Percentiles rank a stretch among this genome's conserved stretches.
phyloP scores from a whole-genome alignment of 768 basidiomycete genomes.

The Cyclocybe aegerita region DNA sequence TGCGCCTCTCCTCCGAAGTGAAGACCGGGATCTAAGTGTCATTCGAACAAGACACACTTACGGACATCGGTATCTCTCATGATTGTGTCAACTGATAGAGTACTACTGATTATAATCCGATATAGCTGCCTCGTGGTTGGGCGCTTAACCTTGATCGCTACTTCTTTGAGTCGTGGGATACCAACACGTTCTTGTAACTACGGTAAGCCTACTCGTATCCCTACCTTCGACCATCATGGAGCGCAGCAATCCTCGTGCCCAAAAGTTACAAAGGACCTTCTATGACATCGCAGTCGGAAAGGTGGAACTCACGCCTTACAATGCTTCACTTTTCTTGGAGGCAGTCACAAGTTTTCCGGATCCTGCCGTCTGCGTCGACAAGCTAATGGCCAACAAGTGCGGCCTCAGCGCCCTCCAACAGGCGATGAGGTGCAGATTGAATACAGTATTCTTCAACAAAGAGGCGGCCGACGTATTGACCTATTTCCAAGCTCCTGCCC shows the following conservation, averaged over 20 bases:
- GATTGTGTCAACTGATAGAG: too few species aligned
- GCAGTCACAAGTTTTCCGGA: slow-evolving; percentile 20
- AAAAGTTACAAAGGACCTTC: not conserved
- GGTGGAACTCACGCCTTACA: not conserved
- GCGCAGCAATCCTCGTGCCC: not conserved
- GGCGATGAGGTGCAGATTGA: slow-evolving; percentile 40
- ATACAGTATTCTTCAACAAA: slow-evolving; percentile 40
- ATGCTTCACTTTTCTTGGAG: not conserved
- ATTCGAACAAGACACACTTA: too few species aligned
- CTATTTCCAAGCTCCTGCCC: slow-evolving; percentile 35
- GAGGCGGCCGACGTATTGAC: slow-evolving; percentile 32
- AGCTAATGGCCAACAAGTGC: slow-evolving; percentile 29
- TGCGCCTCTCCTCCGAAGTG: too few species aligned
- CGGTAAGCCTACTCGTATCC: not conserved
- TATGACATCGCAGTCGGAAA: not conserved
- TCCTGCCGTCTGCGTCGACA: slow-evolving; percentile 33
- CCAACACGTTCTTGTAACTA: not conserved
- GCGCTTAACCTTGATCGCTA: too few species aligned
- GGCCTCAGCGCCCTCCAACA: slow-evolving; percentile 39
- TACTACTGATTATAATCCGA: too few species aligned
- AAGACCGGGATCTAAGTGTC: too few species aligned
- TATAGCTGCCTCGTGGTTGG: too few species aligned
- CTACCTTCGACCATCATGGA: not conserved
- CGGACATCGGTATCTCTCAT: too few species aligned
- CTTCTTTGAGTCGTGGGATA: too few species aligned